Percentiles rank a stretch among this genome's conserved stretches.
These are phyloP conservation scores for Cercospora sesami DNA, from an alignment of 2,329 filamentous ascomycete species.

Conservation along the genomic window DNA sequence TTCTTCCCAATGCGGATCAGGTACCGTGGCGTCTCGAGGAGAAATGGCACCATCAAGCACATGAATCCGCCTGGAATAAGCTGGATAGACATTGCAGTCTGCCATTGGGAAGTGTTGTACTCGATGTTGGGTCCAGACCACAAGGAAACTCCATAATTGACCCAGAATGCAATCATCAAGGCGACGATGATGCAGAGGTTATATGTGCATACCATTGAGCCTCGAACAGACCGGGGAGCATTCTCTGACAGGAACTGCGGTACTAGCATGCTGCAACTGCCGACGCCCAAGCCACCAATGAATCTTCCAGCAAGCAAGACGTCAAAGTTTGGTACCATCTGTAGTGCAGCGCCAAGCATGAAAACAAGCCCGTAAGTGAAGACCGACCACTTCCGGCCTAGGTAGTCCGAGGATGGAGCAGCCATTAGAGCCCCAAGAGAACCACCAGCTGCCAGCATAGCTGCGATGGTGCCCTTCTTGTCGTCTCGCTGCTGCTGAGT, in stretches of 20 bases:
- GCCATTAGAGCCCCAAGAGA: not conserved
- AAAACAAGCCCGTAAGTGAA: not conserved
- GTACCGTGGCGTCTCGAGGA: not conserved
- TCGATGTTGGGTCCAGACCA: slow-evolving; percentile 3
- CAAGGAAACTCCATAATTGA: slow-evolving; percentile 4
- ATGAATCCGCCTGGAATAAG: not conserved
- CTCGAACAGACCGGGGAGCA: not conserved
- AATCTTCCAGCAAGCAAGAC: slow-evolving; percentile 1
- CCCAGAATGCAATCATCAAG: not conserved
- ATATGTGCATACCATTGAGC: not conserved
- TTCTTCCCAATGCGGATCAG: not conserved
- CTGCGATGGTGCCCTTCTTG: slow-evolving; percentile 4
- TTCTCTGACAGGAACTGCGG: not conserved
- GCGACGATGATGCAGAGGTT: not conserved
- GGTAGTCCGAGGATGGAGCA: not conserved
- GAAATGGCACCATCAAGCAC: not conserved
- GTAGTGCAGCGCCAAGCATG: not conserved
- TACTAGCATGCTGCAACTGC: not conserved
- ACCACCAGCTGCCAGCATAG: not conserved
- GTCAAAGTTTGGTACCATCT: not conserved
- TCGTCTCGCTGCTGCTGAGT: not conserved
- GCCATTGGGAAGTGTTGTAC: not conserved
- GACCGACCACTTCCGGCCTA: not conserved
- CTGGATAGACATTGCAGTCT: slow-evolving; percentile 1
- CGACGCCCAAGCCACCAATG: not conserved